phyloP scores from a whole-genome alignment of 441 rosid species.

The Syzygium malaccense region DNA sequence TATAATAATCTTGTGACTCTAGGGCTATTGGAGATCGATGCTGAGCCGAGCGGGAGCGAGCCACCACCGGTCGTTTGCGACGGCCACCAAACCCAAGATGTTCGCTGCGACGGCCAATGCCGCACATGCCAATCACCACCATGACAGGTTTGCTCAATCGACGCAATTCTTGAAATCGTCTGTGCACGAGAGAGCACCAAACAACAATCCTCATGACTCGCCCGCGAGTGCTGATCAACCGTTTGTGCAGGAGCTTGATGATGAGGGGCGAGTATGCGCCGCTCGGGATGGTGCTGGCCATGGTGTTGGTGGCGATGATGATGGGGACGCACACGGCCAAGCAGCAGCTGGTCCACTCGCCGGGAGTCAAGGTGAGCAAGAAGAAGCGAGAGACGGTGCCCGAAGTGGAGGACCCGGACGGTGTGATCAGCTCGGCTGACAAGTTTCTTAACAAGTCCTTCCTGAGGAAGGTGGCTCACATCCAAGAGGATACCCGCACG shows the following conservation, averaged over 20 bases:
- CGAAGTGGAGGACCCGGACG: slow-evolving; percentile 39
- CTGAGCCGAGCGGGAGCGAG: neutral
- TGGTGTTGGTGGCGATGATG: slow-evolving; percentile 17
- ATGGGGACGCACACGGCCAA: slow-evolving; percentile 32
- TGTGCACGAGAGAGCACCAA: neutral
- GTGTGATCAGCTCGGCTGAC: slow-evolving; percentile 4
- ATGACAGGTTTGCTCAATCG: neutral
- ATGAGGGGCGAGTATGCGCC: slow-evolving; percentile 29
- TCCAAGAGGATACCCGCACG: slow-evolving; percentile 25
- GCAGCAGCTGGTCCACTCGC: slow-evolving; percentile 35
- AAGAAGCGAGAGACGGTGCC: slow-evolving; percentile 25
- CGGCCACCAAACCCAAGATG: neutral
- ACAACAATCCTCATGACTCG: neutral
- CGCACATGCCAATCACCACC: neutral
- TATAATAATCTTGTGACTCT: neutral
- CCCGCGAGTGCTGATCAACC: neutral
- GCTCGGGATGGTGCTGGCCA: slow-evolving; percentile 21
- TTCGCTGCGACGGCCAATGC: neutral
- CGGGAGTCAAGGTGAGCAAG: slow-evolving; percentile 27
- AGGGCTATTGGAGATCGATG: slow-evolving; percentile 21
- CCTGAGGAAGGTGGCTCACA: slow-evolving; percentile 36
- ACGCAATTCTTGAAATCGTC: neutral
- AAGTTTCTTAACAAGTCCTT: slow-evolving; percentile 34
- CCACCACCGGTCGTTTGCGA: slow-evolving; percentile 5
- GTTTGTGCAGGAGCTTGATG: slow-evolving; percentile 7